These are phyloP conservation scores for Margaritispora aquatica DNA, from an alignment of 495 filamentous ascomycete genomes.

Conservation along the genomic window DNA sequence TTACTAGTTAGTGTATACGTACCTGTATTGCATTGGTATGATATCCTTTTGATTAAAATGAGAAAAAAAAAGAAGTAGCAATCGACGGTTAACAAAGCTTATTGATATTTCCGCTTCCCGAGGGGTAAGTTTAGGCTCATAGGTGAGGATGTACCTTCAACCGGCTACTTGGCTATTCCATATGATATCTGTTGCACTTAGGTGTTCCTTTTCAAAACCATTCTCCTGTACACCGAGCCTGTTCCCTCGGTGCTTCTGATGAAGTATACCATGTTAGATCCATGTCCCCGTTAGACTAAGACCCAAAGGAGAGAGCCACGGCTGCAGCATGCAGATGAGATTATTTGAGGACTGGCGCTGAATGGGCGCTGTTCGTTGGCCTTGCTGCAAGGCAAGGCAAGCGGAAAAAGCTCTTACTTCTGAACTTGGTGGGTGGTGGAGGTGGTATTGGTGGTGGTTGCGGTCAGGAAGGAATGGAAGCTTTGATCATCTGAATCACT, in stretches of 20 bases:
- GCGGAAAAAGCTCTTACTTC: not conserved
- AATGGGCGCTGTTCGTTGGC: not conserved
- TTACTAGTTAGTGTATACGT: too few species aligned
- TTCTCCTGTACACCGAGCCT: not conserved
- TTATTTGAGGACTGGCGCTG: slow-evolving; percentile 8
- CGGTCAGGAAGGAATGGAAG: not conserved
- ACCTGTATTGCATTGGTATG: too few species aligned
- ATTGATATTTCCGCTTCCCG: not conserved
- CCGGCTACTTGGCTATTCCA: not conserved
- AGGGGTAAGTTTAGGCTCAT: not conserved
- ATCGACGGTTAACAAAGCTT: not conserved
- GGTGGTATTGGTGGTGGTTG: not conserved
- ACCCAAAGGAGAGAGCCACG: not conserved
- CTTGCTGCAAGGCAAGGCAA: not conserved
- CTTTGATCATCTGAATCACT: not conserved
- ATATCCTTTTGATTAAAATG: too few species aligned
- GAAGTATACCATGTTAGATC: too few species aligned
- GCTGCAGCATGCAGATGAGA: not conserved
- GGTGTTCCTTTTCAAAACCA: not conserved
- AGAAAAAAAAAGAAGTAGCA: not conserved
- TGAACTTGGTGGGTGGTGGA: not conserved
- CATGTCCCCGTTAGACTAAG: not conserved
- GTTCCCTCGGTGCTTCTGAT: too few species aligned
- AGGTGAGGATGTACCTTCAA: not conserved
- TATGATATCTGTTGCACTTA: not conserved